These are phyloP conservation scores for Protomyces gravidus DNA, from an alignment of 1,139 yeast genomes.

Conservation along the genomic window DNA sequence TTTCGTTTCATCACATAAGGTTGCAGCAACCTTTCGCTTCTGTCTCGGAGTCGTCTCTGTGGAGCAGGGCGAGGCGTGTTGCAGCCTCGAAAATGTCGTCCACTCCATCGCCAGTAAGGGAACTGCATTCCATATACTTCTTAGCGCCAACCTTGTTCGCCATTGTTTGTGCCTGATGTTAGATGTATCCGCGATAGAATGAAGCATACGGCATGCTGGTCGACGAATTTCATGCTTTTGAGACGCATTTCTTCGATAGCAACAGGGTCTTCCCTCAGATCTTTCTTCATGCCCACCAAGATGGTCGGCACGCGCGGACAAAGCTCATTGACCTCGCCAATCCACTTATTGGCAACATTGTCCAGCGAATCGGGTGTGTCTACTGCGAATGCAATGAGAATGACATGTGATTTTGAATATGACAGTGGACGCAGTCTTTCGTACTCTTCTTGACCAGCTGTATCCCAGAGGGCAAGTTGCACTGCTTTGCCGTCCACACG, in stretches of 20 bases:
- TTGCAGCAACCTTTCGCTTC: constrained; percentile 35
- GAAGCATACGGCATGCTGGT: constrained; percentile 50
- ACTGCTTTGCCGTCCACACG: constrained; percentile 89
- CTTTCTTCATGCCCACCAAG: constrained; percentile 87
- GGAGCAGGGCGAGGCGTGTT: constrained; percentile 45
- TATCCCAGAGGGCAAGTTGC: constrained; percentile 88
- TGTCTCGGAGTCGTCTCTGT: constrained; percentile 31
- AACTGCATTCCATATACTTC: constrained; percentile 86
- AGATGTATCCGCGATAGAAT: background rate
- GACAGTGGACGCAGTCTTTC: constrained; percentile 60
- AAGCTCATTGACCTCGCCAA: constrained; percentile 69
- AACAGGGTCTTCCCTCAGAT: constrained; percentile 74
- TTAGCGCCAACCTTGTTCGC: constrained; percentile 85
- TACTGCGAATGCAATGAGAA: constrained; percentile 63
- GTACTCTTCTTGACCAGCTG: constrained; percentile 88
- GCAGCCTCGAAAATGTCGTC: constrained; percentile 38
- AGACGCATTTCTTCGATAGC: constrained; percentile 72
- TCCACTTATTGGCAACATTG: constrained; percentile 58
- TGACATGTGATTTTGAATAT: constrained; percentile 64
- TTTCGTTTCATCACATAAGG: constrained; percentile 35
- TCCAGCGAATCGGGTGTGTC: constrained; percentile 63
- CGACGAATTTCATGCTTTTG: constrained; percentile 71
- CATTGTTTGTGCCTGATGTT: constrained; percentile 61
- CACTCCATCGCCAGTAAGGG: constrained; percentile 59
- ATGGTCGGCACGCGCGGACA: constrained; percentile 79